These are phyloP conservation scores for Nicotiana undulata DNA, from an alignment of 257 asterid species.

Conservation along the genomic window DNA sequence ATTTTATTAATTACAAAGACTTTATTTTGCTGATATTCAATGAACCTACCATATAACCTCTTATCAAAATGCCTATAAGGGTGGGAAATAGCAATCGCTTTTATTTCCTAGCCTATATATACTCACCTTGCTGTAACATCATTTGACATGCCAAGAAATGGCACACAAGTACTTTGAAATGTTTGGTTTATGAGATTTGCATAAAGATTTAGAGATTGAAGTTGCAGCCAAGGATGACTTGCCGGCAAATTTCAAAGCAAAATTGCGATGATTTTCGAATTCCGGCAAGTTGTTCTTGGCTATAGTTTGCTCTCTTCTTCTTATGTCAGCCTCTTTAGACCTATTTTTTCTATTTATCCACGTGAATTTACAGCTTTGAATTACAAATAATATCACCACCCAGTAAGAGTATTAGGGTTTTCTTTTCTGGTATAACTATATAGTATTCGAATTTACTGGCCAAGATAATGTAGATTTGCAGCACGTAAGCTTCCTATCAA, in stretches of 20 bases:
- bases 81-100: not conserved
- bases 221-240: conserved; percentile 62
- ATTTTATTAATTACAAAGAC: not conserved
- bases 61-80: not conserved
- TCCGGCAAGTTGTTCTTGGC: conserved; percentile 42
- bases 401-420: not conserved
- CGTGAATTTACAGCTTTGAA: not conserved
- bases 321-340: conserved; percentile 28
- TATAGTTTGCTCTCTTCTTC: conserved; percentile 30
- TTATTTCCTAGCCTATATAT: not conserved
- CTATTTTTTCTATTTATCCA: not conserved
- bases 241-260: conserved; percentile 23
- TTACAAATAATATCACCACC: not conserved
- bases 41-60: not conserved
- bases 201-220: conserved; percentile 29
- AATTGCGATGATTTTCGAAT: not conserved
- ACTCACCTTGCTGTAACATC: not conserved
- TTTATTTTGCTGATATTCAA: not conserved
- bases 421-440: not conserved
- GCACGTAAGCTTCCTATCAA: too few species aligned
- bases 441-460: too few species aligned
- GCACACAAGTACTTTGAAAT: not conserved
- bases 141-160: not conserved
- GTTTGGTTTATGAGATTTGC: conserved; percentile 20
- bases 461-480: too few species aligned